Conservation (phyloP, 2,329 filamentous ascomycete species). For the Clonostachys rhizophaga region DNA sequence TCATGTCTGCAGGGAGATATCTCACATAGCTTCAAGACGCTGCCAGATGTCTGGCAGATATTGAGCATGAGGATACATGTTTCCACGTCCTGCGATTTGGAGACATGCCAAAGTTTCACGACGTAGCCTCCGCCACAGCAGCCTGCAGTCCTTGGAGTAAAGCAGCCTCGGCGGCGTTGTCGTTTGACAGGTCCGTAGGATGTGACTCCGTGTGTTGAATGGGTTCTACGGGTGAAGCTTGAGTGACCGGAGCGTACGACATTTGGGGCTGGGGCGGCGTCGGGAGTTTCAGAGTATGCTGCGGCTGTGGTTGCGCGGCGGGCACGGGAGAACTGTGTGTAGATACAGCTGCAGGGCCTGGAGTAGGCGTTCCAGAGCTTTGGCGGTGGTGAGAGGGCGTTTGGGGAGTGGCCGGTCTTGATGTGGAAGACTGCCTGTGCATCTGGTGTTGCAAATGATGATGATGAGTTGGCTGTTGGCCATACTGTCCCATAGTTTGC, state of each 20-base stretch:
- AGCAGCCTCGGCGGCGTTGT: conserved; percentile 4
- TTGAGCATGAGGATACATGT: too few relatives aligned
- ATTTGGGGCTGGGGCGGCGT: neutral
- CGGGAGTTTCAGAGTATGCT: neutral
- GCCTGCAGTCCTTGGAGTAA: conserved; percentile 5
- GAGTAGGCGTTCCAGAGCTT: conserved; percentile 2
- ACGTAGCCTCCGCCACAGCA: conserved; percentile 3
- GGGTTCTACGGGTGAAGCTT: neutral
- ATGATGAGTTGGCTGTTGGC: neutral
- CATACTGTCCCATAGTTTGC: neutral
- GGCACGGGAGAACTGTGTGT: conserved; percentile 30
- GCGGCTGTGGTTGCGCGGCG: conserved; percentile 18
- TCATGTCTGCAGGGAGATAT: too few relatives aligned
- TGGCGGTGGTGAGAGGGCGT: conserved; percentile 4
- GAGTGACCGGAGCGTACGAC: neutral
- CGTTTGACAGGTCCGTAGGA: neutral
- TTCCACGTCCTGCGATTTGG: too few relatives aligned
- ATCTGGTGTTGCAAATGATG: conserved; percentile 4
- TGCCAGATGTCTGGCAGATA: too few relatives aligned
- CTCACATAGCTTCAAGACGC: too few relatives aligned
- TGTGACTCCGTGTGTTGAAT: neutral
- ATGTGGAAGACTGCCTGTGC: neutral
- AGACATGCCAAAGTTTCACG: neutral
- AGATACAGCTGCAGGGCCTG: too few relatives aligned
- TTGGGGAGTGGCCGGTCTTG: neutral